Conservation (phyloP, 129 eudicot species). For the Erigeron canadensis region DNA sequence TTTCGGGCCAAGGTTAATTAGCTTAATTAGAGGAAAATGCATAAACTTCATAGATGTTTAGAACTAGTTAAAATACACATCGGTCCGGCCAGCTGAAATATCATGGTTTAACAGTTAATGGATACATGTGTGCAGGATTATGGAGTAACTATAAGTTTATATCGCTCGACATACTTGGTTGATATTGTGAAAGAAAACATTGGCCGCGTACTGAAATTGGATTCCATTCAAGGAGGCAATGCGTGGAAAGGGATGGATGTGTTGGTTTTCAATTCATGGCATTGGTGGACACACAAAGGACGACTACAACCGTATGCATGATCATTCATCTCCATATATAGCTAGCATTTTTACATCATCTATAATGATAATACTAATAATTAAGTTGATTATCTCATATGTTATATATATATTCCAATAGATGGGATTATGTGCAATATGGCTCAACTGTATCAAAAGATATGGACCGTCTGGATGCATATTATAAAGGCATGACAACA, state of each 20-base stretch:
- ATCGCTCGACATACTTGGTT: slow-evolving; percentile 66
- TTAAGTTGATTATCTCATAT: slow-evolving; percentile 1
- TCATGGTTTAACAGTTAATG: slow-evolving; percentile 3
- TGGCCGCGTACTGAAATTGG: slow-evolving; percentile 62
- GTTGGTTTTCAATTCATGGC: slow-evolving; percentile 78
- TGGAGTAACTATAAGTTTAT: slow-evolving; percentile 59
- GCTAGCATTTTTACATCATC: not conserved
- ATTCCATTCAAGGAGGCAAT: slow-evolving; percentile 57
- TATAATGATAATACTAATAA: not conserved
- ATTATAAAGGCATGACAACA: slow-evolving; percentile 71
- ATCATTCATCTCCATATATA: not conserved
- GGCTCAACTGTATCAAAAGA: slow-evolving; percentile 59
- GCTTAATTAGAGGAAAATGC: not conserved
- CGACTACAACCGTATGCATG: slow-evolving; percentile 51
- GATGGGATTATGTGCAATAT: slow-evolving; percentile 82
- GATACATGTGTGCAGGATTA: slow-evolving; percentile 62
- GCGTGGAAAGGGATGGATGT: slow-evolving; percentile 84
- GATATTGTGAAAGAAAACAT: slow-evolving; percentile 53
- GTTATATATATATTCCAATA: slow-evolving; percentile 15
- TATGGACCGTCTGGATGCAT: slow-evolving; percentile 70
- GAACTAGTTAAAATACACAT: not conserved
- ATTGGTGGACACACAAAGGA: slow-evolving; percentile 88
- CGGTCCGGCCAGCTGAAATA: not conserved
- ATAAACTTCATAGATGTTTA: not conserved
- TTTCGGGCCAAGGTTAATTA: no score